Evolutionary conservation across 1,284 basidiomycete genomes (phyloP), one percentile per base, ranked within the genome.

Genomic region (Fomes fomentarius): DNA sequence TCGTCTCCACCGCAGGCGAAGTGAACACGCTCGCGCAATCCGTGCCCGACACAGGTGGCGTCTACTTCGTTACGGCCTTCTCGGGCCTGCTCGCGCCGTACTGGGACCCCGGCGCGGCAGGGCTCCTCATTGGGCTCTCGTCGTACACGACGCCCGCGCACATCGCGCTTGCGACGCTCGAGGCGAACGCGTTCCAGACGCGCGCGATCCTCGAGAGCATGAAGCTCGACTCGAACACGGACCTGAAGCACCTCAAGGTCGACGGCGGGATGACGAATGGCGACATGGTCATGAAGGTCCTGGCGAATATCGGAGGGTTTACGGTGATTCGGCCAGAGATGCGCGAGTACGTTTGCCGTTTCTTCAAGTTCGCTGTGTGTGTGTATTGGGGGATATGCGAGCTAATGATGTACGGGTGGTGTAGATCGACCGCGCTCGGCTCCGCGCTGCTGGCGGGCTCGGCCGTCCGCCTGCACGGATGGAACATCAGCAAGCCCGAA

Each of bases 41-140:
- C 40, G 94, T 91, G 39, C 74, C 85, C 15, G 85, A 90, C 66
- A 90, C 93, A 0, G 96, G 92, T 40, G 96, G 96, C n/a, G 82
- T 98, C 33, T 98, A 94, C 77, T 99, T 99, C 67, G 96, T 99
- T 35, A 96, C 96, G 1, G 96, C 93, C 9, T 97, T 98, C 77
- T 91, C 89, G 50, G 96, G 95, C 57, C 79, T 98, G 31, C 83
- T 96, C 39, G 94, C 93, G 15, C 93, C 94, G 3, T 93, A 94
- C 72, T 96, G 94, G 94, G 94, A 96, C 69, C 84, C 93, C 41
- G 83, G 84, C 19, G 94, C 94, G 15, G 87, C 86, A 11, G 94
- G 93, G 0, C 74, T 91, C 26, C 79, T 97, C 46, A 94, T 96
- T 50, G 93, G 91, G 38, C 73, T 99, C 50, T 93, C 95, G 0